Percentiles rank a stretch among this genome's conserved stretches.
phyloP scores from a whole-genome alignment of 805 yeast genomes.

The Wickerhamomyces strasburgensis region DNA sequence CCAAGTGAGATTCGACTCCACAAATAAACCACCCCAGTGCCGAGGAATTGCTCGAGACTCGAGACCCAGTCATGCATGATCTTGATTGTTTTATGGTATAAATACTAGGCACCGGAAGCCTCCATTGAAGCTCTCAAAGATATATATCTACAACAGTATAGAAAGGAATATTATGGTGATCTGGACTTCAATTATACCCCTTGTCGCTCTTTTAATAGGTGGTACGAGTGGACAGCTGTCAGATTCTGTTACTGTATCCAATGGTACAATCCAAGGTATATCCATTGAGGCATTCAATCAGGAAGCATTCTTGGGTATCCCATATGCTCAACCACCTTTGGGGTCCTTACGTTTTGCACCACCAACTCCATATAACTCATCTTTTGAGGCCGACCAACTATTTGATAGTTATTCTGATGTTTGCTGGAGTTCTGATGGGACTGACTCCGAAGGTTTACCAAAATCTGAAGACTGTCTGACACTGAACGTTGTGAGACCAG shows the following conservation, averaged over 20 bases:
- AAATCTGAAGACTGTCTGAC: conserved; percentile 29
- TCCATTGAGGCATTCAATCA: conserved; percentile 10
- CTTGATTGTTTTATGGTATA: too few relatives aligned
- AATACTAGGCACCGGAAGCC: too few relatives aligned
- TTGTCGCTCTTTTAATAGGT: too few relatives aligned
- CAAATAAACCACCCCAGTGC: too few relatives aligned
- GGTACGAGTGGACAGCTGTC: too few relatives aligned
- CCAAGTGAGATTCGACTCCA: too few relatives aligned
- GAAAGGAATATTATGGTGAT: too few relatives aligned
- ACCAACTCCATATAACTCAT: conserved; percentile 16
- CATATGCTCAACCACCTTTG: conserved; percentile 28
- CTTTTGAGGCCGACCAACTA: conserved; percentile 12
- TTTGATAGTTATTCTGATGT: conserved; percentile 23
- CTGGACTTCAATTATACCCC: too few relatives aligned
- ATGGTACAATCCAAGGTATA: conserved; percentile 14
- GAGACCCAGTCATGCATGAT: too few relatives aligned
- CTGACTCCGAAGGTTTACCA: conserved; percentile 7
- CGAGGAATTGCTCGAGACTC: too few relatives aligned
- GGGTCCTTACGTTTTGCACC: conserved; percentile 23
- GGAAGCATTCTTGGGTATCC: conserved; percentile 22
- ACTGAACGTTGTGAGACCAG: conserved; percentile 26
- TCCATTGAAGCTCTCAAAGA: too few relatives aligned
- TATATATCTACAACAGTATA: too few relatives aligned
- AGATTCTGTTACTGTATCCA: conserved; percentile 8
- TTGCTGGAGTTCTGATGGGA: conserved; percentile 16